A percentile compares a stretch with the other conserved stretches of the same genome.
Evolutionary conservation across 495 filamentous ascomycete genomes (phyloP).

Genomic region (Penicillium goetzii): DNA sequence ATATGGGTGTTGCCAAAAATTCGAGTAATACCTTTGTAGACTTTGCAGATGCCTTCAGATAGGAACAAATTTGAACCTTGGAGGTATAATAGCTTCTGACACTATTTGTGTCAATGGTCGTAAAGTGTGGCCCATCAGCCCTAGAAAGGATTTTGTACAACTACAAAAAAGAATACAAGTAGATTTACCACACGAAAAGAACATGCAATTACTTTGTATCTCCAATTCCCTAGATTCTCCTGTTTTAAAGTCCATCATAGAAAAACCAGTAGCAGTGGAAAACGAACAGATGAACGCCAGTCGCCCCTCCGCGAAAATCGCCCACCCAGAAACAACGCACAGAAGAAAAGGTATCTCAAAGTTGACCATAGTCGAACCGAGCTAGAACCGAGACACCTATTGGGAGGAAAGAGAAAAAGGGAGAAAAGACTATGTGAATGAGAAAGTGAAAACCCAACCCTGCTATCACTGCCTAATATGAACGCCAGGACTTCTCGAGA

Average conservation of each 20-base stretch:
- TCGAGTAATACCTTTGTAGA: no score
- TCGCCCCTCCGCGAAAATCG: neutral
- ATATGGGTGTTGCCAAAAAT: no score
- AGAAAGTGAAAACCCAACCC: neutral
- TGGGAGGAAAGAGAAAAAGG: neutral
- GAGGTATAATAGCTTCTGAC: no score
- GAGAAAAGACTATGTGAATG: neutral
- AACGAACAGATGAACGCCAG: neutral
- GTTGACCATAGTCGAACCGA: neutral
- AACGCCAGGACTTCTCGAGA: conserved; percentile 3
- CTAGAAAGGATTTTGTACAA: no score
- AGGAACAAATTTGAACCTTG: no score
- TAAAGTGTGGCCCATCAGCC: no score
- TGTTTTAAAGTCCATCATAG: neutral
- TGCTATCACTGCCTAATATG: neutral
- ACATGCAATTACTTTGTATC: neutral
- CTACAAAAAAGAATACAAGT: neutral
- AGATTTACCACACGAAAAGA: neutral
- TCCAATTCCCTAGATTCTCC: neutral
- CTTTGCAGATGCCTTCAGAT: no score
- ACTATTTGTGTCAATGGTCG: no score
- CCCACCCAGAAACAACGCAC: neutral
- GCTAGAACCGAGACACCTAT: neutral
- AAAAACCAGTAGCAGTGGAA: neutral
- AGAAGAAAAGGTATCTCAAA: neutral